Conservation (phyloP, 306 rosid genomes). For the Luffa aegyptiaca region DNA sequence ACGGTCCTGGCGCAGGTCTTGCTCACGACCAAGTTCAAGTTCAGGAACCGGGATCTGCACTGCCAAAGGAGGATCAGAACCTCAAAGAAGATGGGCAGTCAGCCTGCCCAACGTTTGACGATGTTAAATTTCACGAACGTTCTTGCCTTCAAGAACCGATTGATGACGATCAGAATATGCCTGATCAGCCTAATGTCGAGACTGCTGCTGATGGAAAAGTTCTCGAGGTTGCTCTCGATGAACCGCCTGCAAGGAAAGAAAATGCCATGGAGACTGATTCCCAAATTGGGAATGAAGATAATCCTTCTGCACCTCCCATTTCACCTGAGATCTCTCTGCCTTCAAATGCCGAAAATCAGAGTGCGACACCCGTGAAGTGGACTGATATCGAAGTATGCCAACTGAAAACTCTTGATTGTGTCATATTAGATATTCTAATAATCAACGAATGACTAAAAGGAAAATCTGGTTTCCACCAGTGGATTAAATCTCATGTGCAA, state of each 20-base stretch:
- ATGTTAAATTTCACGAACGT: neutral
- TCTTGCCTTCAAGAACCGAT: neutral
- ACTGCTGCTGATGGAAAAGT: constrained; percentile 6
- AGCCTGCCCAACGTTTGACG: neutral
- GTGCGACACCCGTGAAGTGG: neutral
- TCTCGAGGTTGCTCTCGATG: constrained; percentile 9
- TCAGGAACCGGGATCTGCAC: neutral
- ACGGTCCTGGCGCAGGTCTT: constrained; percentile 19
- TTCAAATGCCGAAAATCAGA: neutral
- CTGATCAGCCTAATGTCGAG: constrained; percentile 10
- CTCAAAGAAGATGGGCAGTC: constrained; percentile 14
- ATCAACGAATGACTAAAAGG: neutral
- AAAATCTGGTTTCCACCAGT: neutral
- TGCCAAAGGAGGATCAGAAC: constrained; percentile 9
- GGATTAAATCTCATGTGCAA: neutral
- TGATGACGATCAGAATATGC: constrained; percentile 24
- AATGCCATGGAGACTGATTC: constrained; percentile 10
- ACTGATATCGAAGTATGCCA: neutral
- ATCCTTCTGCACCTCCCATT: constrained; percentile 8
- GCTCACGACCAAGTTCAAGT: constrained; percentile 1
- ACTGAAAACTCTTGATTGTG: neutral
- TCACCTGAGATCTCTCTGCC: constrained; percentile 11
- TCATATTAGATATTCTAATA: neutral
- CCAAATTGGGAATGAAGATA: constrained; percentile 12
- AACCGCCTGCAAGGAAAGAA: constrained; percentile 10